A percentile compares a stretch with the other conserved stretches of the same genome.
Evolutionary conservation across 768 basidiomycete genomes (phyloP).

Genomic region (Calocybe cyanea): DNA sequence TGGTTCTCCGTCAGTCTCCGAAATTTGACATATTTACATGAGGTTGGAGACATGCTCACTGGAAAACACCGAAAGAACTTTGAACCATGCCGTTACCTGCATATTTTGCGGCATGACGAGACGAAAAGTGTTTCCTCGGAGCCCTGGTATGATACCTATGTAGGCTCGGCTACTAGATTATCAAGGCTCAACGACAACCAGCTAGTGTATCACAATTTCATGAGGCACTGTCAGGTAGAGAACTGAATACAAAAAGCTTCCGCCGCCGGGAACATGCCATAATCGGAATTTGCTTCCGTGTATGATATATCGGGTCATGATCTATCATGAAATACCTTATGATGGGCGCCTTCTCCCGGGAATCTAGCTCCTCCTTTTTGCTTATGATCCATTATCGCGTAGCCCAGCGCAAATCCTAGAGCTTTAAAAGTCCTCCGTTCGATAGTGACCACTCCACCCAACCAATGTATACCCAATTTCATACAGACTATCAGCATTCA

Average conservation of each 20-base stretch:
- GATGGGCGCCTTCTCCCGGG: slow-evolving; percentile 19
- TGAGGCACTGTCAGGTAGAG: neutral
- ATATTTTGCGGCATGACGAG: neutral
- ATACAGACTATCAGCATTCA: slow-evolving; percentile 7
- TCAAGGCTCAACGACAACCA: neutral
- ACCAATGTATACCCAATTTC: slow-evolving; percentile 15
- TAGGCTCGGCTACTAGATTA: neutral
- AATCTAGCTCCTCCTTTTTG: slow-evolving; percentile 10
- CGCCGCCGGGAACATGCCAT: slow-evolving; percentile 8
- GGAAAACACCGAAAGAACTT: neutral
- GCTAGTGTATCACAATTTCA: neutral
- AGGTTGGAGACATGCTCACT: neutral
- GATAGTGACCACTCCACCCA: neutral
- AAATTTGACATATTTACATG: neutral
- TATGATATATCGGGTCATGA: slow-evolving; percentile 9
- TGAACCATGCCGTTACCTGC: neutral
- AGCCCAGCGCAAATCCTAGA: slow-evolving; percentile 9
- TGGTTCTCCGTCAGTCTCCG: no score
- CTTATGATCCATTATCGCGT: slow-evolving; percentile 7
- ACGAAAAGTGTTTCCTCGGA: no score
- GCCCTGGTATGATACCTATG: no score
- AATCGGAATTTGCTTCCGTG: slow-evolving; percentile 3
- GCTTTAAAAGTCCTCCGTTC: slow-evolving; percentile 2
- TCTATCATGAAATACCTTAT: slow-evolving; percentile 4
- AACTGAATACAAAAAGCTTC: neutral